Base-by-base conservation (phyloP, 1,284 basidiomycete genomes). In the Cryptococcus sp. region DNA sequence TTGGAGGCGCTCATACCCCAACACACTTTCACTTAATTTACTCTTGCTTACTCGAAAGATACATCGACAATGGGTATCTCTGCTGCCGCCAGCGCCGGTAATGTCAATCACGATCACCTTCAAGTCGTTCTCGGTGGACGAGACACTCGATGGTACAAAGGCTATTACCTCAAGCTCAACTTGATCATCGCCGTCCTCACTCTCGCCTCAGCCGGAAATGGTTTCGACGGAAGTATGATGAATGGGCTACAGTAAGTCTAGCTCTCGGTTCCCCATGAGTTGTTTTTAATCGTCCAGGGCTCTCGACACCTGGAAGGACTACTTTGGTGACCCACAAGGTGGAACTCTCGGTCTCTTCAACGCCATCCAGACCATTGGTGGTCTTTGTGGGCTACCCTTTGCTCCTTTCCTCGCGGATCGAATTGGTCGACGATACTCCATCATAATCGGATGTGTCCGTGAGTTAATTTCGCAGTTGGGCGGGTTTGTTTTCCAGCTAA, bases 361-460 rank as follows among this genome's bases (percentile, higher is more conserved):
- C 36, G 61, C 63, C 23, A 56, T 55, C 36, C 56, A 61, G 45
- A 50, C 55, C 10, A 46, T 57, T 1, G 49, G 54, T 16, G 48
- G 52, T 13, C 59, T 61, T 10, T 60, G 63, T 10, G 62, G 59
- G 19, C 71, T 69, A 4, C 57, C 71, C 4, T 73, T 73, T 40
- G 63, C 62, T 2, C 71, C 69, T 1, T 58, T 61, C 2, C 44
- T 64, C 25, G 48, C 52, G 40, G 62, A 63, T 37, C 7, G 49
- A 39, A 43, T 57, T 45, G 63, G 63, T 45, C 48, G 63, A 42
- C 52, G 60, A 49, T 53, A 46, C 54, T 58, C 60, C 44, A 54
- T 66, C 34, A 59, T 57, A 48, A 23, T 66, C 32, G 63, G 63
- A 22, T 45, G 46, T 34, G 49, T 54, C 24, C 41, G 49, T 52